Conservation (phyloP, 768 basidiomycete genomes). For the Dioszegia aurantiaca region DNA sequence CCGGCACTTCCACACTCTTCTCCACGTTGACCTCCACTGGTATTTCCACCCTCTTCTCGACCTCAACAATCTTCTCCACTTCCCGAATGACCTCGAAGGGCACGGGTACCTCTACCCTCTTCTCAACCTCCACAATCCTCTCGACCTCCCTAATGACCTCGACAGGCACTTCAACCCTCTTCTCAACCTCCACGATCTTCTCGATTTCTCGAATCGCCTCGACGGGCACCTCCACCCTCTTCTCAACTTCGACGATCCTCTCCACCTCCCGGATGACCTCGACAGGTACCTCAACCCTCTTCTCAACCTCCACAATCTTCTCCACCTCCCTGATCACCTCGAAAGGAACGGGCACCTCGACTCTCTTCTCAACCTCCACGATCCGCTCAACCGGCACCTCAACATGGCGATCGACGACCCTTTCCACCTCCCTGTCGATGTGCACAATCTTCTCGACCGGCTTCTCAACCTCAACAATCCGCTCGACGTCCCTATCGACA, state of each 20-base stretch:
- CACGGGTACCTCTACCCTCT: slow-evolving; percentile 31
- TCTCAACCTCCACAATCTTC: slow-evolving; percentile 42
- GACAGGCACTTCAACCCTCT: slow-evolving; percentile 36
- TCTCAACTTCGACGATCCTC: slow-evolving; percentile 40
- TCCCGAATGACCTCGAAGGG: slow-evolving; percentile 36
- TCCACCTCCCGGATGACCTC: slow-evolving; percentile 38
- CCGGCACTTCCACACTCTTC: slow-evolving; percentile 34
- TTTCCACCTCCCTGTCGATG: slow-evolving; percentile 24
- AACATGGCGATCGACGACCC: slow-evolving; percentile 41
- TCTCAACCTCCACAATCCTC: slow-evolving; percentile 41
- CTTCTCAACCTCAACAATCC: slow-evolving; percentile 43
- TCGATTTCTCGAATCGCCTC: slow-evolving; percentile 41
- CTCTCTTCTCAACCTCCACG: slow-evolving; percentile 43
- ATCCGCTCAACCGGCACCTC: slow-evolving; percentile 33
- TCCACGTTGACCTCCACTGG: slow-evolving; percentile 39
- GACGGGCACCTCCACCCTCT: slow-evolving; percentile 31
- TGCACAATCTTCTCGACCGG: slow-evolving; percentile 40
- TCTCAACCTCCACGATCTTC: slow-evolving; percentile 43
- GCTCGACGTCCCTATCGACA: slow-evolving; percentile 45
- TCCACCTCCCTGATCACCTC: slow-evolving; percentile 46
- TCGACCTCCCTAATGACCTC: slow-evolving; percentile 40
- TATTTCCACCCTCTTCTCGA: slow-evolving; percentile 29
- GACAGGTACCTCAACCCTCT: slow-evolving; percentile 42
- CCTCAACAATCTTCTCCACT: slow-evolving; percentile 18
- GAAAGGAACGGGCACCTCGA: slow-evolving; percentile 27